Percentiles rank a stretch among this genome's conserved stretches.
phyloP scores from a whole-genome alignment of 2,329 filamentous ascomycete genomes.

The Pseudonectria foliicola region DNA sequence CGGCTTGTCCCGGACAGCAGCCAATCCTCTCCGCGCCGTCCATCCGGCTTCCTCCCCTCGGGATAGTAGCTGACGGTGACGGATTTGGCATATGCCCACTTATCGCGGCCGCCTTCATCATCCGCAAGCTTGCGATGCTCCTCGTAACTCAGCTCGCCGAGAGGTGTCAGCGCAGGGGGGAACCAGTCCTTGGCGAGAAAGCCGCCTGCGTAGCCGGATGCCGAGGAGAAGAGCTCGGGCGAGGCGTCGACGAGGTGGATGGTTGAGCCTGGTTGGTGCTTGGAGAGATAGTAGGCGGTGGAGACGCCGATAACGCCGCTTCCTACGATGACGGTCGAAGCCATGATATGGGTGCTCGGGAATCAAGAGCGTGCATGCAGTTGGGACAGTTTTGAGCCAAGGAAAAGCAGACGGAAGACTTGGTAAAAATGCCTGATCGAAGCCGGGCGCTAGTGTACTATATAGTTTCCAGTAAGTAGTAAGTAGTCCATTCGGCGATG shows the following conservation, averaged over 20 bases:
- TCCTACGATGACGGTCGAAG: constrained; percentile 59
- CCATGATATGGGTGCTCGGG: constrained; percentile 25
- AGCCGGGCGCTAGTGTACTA: too few species aligned
- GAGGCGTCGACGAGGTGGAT: constrained; percentile 43
- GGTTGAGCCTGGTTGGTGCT: constrained; percentile 32
- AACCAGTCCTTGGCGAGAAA: constrained; percentile 74
- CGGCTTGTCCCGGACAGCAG: constrained; percentile 56
- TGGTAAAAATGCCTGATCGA: too few species aligned
- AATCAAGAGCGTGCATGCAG: too few species aligned
- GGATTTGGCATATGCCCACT: constrained; percentile 45
- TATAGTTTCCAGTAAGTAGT: too few species aligned
- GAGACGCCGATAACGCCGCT: constrained; percentile 64
- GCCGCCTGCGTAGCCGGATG: constrained; percentile 66
- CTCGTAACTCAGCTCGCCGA: constrained; percentile 62
- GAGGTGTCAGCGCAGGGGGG: constrained; percentile 42
- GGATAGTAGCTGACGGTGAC: constrained; percentile 48
- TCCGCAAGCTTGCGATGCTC: constrained; percentile 60
- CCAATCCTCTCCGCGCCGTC: constrained; percentile 55
- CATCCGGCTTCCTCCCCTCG: constrained; percentile 29
- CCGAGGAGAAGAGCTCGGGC: constrained; percentile 58
- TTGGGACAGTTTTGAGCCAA: too few species aligned
- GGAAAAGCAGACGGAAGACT: too few species aligned
- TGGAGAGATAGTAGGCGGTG: constrained; percentile 65
- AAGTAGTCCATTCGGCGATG: too few species aligned
- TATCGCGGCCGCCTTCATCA: constrained; percentile 46